phyloP scores from a whole-genome alignment of 768 basidiomycete genomes.

The Mrakia hoshinonis region DNA sequence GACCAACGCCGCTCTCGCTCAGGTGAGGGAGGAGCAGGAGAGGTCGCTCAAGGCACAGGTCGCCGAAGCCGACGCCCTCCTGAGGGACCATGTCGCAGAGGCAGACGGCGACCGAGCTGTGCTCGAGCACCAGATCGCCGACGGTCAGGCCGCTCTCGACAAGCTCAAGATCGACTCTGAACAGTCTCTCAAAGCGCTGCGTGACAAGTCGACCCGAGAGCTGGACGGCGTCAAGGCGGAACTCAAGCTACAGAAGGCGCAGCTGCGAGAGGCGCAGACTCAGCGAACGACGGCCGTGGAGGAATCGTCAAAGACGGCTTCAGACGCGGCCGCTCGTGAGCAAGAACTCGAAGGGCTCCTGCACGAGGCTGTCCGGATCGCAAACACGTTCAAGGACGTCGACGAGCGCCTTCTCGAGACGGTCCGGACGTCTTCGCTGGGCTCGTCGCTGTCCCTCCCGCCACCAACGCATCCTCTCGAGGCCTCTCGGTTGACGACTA shows the following conservation, averaged over 20 bases:
- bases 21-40: conserved; percentile 9
- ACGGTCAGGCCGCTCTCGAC: not conserved
- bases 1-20: not conserved
- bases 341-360: conserved; percentile 7
- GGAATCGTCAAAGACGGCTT: not conserved
- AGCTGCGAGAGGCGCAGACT: not conserved
- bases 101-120: conserved; percentile 29
- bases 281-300: not conserved
- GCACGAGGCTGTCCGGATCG: conserved; percentile 12
- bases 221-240: conserved; percentile 24
- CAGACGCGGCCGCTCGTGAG: not conserved
- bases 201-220: conserved; percentile 16
- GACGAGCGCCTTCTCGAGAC: conserved; percentile 22
- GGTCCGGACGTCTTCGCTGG: conserved; percentile 19
- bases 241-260: conserved; percentile 20
- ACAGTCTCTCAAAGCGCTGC: not conserved
- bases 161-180: conserved; percentile 8
- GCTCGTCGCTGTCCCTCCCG: conserved; percentile 15
- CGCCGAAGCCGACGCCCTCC: not conserved
- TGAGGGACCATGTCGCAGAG: conserved; percentile 27
- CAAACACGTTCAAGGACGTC: conserved; percentile 17
- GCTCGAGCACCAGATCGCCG: conserved; percentile 28
- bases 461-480: not conserved
- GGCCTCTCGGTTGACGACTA: not conserved
- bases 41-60: conserved; percentile 12